Conservation (phyloP, 768 basidiomycete genomes). For the Rhizopogon sp. region DNA sequence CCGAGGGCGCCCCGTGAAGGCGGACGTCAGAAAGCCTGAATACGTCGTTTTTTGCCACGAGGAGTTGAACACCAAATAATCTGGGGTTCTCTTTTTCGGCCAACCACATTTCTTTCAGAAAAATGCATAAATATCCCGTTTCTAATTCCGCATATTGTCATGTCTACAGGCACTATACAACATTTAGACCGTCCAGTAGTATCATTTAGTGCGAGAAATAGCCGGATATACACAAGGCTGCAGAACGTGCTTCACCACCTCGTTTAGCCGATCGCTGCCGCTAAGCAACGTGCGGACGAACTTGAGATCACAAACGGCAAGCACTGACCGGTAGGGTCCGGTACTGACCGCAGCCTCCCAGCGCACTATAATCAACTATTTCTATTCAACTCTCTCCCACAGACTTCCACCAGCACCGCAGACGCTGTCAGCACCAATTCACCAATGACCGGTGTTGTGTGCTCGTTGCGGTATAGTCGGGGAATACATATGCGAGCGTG, state of each 20-base stretch:
- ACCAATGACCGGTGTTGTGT: not conserved
- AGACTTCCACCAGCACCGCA: not conserved
- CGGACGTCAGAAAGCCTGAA: not conserved
- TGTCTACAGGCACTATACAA: not conserved
- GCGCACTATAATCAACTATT: not conserved
- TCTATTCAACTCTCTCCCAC: not conserved
- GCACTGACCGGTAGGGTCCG: not conserved
- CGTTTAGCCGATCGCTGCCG: too few relatives aligned
- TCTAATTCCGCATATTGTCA: not conserved
- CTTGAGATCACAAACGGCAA: not conserved
- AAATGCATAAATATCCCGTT: not conserved
- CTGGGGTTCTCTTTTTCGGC: not conserved
- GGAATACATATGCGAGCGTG: not conserved
- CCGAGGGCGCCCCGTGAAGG: not conserved
- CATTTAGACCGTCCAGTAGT: too few relatives aligned
- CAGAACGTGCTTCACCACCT: too few relatives aligned
- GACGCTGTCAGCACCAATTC: not conserved
- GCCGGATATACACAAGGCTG: too few relatives aligned
- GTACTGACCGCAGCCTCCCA: not conserved
- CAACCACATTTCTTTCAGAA: not conserved
- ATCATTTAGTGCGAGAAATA: too few relatives aligned
- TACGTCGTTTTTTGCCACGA: slow-evolving; percentile 1
- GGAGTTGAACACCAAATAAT: not conserved
- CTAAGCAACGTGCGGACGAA: not conserved
- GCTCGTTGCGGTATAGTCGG: too few relatives aligned